Evolutionary conservation across 23 red algal genomes (phyloP), one percentile per base, ranked within the genome.

Genomic region (Gracilaria domingensis): DNA sequence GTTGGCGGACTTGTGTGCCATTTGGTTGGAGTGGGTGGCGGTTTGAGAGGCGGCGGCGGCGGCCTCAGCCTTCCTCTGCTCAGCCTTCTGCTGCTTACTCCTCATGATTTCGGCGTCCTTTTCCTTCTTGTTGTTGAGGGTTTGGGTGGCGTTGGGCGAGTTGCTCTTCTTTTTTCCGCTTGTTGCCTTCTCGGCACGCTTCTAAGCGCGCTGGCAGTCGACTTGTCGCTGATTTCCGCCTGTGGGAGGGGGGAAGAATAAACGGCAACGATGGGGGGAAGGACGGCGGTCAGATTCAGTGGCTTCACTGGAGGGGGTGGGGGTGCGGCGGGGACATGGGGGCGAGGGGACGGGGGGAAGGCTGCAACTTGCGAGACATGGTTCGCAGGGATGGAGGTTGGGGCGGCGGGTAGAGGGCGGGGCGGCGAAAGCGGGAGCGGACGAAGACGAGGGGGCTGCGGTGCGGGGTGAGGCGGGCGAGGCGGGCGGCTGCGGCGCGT

Each of bases 21-120:
- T 17, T 8, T 36, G 1, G 66, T 71, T 34, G 35, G 37, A 6
- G 35, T 47, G 35, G 36, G 69, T 18, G 35, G n/a, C 17, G 36
- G 39, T 18, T 75, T n/a, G 17, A 23, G 69, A 7, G 69, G 69
- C n/a, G 69, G 69, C 11, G 11, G 69, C 69, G 35, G 69, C 69
- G 4, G 69, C 69, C 2, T 40, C 69, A 66, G 86, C 75, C 73
- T 90, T 90, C 57, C 76, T 80, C 53, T 90, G 29, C 64, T 64
- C 73, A 6, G 86, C 86, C 32, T 61, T 66, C 28, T 80, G 56
- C 40, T 90, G 86, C 62, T 90, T 90, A 33, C 72, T 25, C 11
- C 86, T 39, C 86, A 90, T 90, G 37, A 90, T 90, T 42, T 90
- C 86, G 17, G 86, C 86, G 72, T 90, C 86, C 70, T 80, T 45